Conservation (phyloP, 768 basidiomycete genomes). For the Tricholoma terreum region DNA sequence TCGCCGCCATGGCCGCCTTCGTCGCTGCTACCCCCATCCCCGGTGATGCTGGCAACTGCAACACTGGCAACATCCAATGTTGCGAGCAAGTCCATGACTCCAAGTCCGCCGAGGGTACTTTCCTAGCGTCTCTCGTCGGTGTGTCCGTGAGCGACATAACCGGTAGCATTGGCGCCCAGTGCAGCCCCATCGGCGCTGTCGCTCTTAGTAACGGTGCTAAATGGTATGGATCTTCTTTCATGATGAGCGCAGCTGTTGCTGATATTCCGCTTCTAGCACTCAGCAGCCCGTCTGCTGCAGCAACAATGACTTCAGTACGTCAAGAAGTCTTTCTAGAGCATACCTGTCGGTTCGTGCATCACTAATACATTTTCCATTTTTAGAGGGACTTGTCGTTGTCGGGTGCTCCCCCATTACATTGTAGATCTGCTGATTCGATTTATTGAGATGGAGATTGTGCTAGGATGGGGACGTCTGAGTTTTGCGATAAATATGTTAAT, state of each 20-base stretch:
- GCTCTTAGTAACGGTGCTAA: background rate
- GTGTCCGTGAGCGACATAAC: background rate
- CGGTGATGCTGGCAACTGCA: background rate
- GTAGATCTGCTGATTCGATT: too few species aligned
- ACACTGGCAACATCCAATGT: constrained; percentile 6
- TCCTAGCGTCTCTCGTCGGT: background rate
- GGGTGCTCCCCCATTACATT: background rate
- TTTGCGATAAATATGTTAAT: too few species aligned
- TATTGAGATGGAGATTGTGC: too few species aligned
- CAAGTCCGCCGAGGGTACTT: background rate
- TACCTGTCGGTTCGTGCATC: too few species aligned
- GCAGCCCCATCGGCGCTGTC: constrained; percentile 1
- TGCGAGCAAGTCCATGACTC: background rate
- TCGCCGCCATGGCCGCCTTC: background rate
- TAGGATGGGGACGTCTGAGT: too few species aligned
- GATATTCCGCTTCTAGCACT: background rate
- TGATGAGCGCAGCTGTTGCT: background rate
- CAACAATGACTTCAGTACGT: constrained; percentile 2
- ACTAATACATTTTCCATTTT: background rate
- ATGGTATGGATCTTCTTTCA: background rate
- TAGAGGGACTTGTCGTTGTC: background rate
- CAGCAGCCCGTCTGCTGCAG: constrained; percentile 4
- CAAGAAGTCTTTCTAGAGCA: background rate
- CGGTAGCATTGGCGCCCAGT: background rate
- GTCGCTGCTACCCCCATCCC: background rate